phyloP scores from a whole-genome alignment of 2,329 filamentous ascomycete genomes.

The Aspergillus candidus region DNA sequence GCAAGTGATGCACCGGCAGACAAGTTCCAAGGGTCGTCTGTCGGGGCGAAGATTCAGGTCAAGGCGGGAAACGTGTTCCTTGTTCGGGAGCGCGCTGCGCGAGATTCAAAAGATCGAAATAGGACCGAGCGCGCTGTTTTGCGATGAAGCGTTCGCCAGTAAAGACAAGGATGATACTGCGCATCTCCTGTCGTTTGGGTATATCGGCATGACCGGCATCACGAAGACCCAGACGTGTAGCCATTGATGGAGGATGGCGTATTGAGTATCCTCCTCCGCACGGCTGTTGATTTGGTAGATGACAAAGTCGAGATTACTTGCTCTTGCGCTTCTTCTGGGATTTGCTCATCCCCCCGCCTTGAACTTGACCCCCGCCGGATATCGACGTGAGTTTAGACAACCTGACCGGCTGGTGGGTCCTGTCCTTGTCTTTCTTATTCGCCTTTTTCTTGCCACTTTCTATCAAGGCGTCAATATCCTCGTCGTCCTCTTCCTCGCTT shows the following conservation, averaged over 20 bases:
- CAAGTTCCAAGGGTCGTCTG: background rate
- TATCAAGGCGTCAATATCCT: slow-evolving; percentile 13
- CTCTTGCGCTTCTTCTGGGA: slow-evolving; percentile 22
- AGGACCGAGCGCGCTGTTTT: too few species aligned
- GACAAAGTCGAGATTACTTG: slow-evolving; percentile 9
- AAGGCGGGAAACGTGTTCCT: background rate
- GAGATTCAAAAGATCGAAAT: too few species aligned
- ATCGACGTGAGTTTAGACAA: slow-evolving; percentile 25
- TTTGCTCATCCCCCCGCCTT: slow-evolving; percentile 7
- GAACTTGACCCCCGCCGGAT: slow-evolving; percentile 20
- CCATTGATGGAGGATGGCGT: too few species aligned
- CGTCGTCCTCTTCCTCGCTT: slow-evolving; percentile 11
- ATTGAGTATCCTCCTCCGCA: too few species aligned
- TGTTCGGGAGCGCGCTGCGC: too few species aligned
- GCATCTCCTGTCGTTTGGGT: too few species aligned
- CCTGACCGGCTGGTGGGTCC: slow-evolving; percentile 8
- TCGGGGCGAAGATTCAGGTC: background rate
- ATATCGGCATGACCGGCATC: too few species aligned
- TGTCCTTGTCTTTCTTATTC: slow-evolving; percentile 15
- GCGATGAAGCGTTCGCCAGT: too few species aligned
- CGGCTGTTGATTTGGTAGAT: background rate
- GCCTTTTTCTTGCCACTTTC: slow-evolving; percentile 14
- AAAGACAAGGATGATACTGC: too few species aligned
- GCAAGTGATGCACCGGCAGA: background rate
- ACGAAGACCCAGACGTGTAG: too few species aligned